Conservation (phyloP, 1,284 basidiomycete species). For the Cryptococcus floricola region DNA sequence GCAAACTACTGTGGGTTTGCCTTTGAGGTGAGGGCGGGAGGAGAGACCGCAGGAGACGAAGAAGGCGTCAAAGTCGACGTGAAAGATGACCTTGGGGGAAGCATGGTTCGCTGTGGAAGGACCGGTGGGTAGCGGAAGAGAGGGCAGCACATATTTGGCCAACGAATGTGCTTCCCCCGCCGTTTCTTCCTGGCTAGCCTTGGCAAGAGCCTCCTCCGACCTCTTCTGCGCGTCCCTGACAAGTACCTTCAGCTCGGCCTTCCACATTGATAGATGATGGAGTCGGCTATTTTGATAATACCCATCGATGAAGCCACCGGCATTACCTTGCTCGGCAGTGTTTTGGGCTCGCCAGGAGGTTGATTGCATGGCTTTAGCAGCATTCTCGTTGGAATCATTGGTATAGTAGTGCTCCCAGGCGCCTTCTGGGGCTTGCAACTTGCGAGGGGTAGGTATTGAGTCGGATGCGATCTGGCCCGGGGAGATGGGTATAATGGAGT, state of each 20-base stretch:
- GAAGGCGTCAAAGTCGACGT: constrained; percentile 96
- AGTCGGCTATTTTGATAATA: constrained; percentile 84
- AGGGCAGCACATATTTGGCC: constrained; percentile 24
- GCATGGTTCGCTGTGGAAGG: constrained; percentile 2
- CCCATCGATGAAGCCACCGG: constrained; percentile 76
- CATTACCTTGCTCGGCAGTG: constrained; percentile 66
- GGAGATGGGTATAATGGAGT: constrained; percentile 21
- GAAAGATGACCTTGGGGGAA: constrained; percentile 70
- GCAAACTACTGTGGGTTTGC: constrained; percentile 89
- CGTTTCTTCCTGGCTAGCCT: background rate
- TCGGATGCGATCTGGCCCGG: constrained; percentile 15
- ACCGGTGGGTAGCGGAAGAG: constrained; percentile 2
- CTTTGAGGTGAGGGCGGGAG: constrained; percentile 69
- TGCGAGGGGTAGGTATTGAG: constrained; percentile 46
- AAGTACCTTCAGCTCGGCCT: constrained; percentile 77
- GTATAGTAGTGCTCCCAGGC: constrained; percentile 53
- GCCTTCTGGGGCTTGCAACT: constrained; percentile 27
- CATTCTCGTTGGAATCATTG: constrained; percentile 58
- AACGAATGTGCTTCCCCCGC: constrained; percentile 7
- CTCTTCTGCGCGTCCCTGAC: constrained; percentile 73
- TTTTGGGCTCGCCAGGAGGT: constrained; percentile 79
- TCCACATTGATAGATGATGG: constrained; percentile 90
- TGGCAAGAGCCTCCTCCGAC: constrained; percentile 52
- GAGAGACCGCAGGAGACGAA: constrained; percentile 88
- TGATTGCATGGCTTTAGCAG: constrained; percentile 70